Conservation (phyloP, 495 filamentous ascomycete genomes). For the Hypoxylon fuscum region DNA sequence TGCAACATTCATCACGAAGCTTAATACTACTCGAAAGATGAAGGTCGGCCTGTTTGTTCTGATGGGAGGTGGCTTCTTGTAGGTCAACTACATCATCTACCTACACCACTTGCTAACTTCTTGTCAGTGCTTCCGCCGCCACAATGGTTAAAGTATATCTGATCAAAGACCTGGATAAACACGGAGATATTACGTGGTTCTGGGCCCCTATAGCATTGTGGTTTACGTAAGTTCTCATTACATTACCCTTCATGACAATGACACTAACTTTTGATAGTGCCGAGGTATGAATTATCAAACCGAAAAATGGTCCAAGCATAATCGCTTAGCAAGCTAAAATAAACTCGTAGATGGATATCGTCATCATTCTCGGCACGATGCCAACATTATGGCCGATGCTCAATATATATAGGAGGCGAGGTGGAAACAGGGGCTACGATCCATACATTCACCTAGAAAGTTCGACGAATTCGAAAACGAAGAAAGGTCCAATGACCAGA, state of each 20-base stretch:
- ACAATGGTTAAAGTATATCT: constrained; percentile 27
- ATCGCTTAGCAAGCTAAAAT: not conserved
- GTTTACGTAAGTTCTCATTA: constrained; percentile 25
- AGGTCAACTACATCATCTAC: constrained; percentile 7
- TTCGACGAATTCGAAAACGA: not conserved
- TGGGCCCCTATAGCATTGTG: constrained; percentile 25
- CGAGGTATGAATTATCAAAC: not conserved
- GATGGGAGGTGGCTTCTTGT: constrained; percentile 53
- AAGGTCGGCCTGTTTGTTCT: constrained; percentile 48
- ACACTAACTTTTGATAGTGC: constrained; percentile 2
- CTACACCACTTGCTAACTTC: not conserved
- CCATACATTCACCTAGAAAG: constrained; percentile 3
- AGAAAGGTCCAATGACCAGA: constrained; percentile 8
- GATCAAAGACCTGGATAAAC: constrained; percentile 14
- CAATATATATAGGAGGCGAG: not conserved
- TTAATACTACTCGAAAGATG: constrained; percentile 45
- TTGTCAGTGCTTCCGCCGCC: constrained; percentile 15
- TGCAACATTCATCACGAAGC: constrained; percentile 44
- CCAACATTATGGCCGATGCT: constrained; percentile 28
- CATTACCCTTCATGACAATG: not conserved
- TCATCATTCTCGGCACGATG: constrained; percentile 28
- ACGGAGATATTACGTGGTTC: constrained; percentile 18
- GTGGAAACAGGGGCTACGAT: not conserved
- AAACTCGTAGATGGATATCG: constrained; percentile 23
- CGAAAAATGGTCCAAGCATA: not conserved